Evolutionary conservation across 2,329 filamentous ascomycete species (phyloP), one percentile per base, ranked within the genome.

Genomic region (Alternaria hordeiaustralica): DNA sequence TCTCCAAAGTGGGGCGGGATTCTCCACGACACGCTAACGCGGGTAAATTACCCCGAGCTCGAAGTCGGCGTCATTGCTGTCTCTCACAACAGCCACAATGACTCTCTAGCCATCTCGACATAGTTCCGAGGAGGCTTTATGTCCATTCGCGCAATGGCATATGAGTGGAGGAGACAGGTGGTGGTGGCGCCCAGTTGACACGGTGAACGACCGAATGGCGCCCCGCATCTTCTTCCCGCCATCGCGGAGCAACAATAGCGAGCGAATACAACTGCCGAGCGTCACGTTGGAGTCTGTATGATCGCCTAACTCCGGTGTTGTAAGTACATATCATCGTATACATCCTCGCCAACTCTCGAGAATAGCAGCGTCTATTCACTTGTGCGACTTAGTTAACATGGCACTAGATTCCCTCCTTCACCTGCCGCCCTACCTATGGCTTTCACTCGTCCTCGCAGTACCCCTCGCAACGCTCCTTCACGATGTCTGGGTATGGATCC

Each of bases 401-500:
- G 71, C 75, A 26, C 12, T 73, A 69, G 73, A 73, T 46, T 66
- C 70, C 3, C 26, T 75, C 43, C 53, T 69, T 45, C 28, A 62
- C 45, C 53, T 68, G 8, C 64, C 69, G 20, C 60, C 68, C 20
- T 74, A 70, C 55, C 46, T 70, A n/a, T 76, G 70, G 74, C 61
- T 75, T 20, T 76, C 71, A 20, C 61, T 77, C 36, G 15, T 78
- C 41, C 45, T 79, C 21, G 66, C 65, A 5, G 51, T 74, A n/a
- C 73, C 74, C n/a, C 59, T 67, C 18, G 46, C 71, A 49, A 70
- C 71, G 3, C 66, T 78, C 46, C 54, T 76, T 44, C 70, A 65
- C 60, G 74, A 78, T 71, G 61, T 71, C 56, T 76, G 71, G 70
- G 20, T 72, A 60, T 77, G 73, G 74, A 43, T 66, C 11, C 65